Percentiles rank a stretch among this genome's conserved stretches.
Conservation (phyloP, 768 basidiomycete species). For the Harrya chromipes region DNA sequence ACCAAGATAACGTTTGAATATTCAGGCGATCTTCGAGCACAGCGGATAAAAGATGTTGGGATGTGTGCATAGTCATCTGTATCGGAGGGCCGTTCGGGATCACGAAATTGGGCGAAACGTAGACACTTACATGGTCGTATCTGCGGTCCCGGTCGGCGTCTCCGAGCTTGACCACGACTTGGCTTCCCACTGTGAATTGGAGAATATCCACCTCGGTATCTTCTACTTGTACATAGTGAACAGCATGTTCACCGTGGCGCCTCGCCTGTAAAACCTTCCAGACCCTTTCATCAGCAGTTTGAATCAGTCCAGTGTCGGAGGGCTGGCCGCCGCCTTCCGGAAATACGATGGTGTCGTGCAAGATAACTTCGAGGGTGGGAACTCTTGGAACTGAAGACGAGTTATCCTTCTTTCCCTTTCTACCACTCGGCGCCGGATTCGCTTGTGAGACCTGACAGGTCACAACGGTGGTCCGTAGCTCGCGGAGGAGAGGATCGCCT, state of each 20-base stretch:
- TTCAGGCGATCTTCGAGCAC: conserved; percentile 63
- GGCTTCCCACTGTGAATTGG: conserved; percentile 49
- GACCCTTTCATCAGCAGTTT: conserved; percentile 38
- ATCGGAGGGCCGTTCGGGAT: background rate
- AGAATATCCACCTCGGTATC: conserved; percentile 40
- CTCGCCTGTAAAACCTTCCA: conserved; percentile 67
- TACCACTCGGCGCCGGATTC: conserved; percentile 37
- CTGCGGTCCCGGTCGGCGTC: conserved; percentile 61
- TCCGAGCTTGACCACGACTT: conserved; percentile 53
- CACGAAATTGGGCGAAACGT: background rate
- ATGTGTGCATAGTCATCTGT: conserved; percentile 83
- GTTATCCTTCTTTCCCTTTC: conserved; percentile 54
- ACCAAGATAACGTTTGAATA: conserved; percentile 78
- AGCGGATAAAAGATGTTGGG: conserved; percentile 80
- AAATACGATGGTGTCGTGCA: conserved; percentile 78
- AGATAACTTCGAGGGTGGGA: conserved; percentile 59
- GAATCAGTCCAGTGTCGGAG: conserved; percentile 64
- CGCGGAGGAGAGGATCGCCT: conserved; percentile 70
- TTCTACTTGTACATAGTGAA: conserved; percentile 61
- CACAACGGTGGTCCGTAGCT: conserved; percentile 56
- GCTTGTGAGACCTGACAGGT: conserved; percentile 47
- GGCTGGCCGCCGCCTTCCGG: conserved; percentile 85
- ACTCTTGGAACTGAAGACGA: conserved; percentile 41
- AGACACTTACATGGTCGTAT: conserved; percentile 63
- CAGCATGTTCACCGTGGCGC: conserved; percentile 67